Percentiles rank a stretch among this genome's conserved stretches.
These are phyloP conservation scores for Solanum pimpinellifolium DNA, from an alignment of 257 asterid species.

Conservation along the genomic window DNA sequence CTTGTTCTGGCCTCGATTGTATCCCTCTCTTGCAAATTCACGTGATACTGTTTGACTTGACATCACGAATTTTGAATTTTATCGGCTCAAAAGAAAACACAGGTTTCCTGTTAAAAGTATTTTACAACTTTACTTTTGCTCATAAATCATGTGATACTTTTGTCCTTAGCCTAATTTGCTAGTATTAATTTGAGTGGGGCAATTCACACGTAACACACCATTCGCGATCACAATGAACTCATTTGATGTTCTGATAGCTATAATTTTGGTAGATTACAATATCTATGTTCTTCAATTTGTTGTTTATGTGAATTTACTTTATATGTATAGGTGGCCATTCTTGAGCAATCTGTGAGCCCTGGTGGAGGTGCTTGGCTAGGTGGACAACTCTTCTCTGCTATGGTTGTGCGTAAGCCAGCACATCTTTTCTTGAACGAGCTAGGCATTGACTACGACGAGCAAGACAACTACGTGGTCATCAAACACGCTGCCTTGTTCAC, in stretches of 20 bases:
- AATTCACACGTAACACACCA: not conserved
- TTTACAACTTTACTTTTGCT: not conserved
- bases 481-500: constrained; percentile 91
- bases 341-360: constrained; percentile 87
- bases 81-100: not conserved
- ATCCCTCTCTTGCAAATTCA: not conserved
- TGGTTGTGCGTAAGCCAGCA: constrained; percentile 86
- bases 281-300: not conserved
- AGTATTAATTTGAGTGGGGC: not conserved
- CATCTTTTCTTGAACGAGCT: constrained; percentile 78
- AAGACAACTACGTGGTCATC: constrained; percentile 78
- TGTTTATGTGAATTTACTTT: not conserved
- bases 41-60: not conserved
- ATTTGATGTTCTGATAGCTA: not conserved
- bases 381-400: constrained; percentile 90
- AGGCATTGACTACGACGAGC: constrained; percentile 63
- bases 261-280: not conserved
- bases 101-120: not conserved
- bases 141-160: not conserved
- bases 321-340: constrained; percentile 42
- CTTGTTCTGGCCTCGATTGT: not conserved
- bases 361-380: constrained; percentile 98
- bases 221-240: not conserved
- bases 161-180: not conserved
- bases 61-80: not conserved